Conservation (phyloP, 805 yeast species). For the Ogataea pilisensis region DNA sequence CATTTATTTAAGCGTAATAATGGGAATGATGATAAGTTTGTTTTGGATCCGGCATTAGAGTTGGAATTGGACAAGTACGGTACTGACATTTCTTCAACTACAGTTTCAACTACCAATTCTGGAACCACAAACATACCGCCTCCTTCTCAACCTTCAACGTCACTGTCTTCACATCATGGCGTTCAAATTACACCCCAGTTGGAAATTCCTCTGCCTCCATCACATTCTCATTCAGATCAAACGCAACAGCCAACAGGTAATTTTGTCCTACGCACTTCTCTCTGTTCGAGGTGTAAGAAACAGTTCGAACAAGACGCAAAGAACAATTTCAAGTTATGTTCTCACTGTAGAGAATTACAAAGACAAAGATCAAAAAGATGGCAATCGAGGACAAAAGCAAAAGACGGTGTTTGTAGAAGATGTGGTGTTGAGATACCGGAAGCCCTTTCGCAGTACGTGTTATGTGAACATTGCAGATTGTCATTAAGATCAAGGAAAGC, state of each 20-base stretch:
- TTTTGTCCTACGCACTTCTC: background rate
- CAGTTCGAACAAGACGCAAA: constrained; percentile 45
- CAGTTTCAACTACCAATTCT: background rate
- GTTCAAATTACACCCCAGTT: background rate
- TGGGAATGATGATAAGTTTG: constrained; percentile 16
- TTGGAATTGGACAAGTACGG: constrained; percentile 18
- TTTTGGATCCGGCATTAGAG: constrained; percentile 24
- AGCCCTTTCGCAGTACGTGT: constrained; percentile 48
- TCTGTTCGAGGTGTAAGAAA: constrained; percentile 59
- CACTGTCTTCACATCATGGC: too few species aligned
- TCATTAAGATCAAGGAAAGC: constrained; percentile 53
- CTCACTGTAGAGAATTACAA: constrained; percentile 62
- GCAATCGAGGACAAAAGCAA: constrained; percentile 58
- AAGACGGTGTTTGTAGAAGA: constrained; percentile 59
- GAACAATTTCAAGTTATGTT: constrained; percentile 52
- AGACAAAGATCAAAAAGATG: constrained; percentile 59
- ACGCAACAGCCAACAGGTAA: background rate
- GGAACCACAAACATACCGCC: background rate
- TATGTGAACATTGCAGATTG: constrained; percentile 58
- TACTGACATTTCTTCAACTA: background rate
- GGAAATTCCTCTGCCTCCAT: background rate
- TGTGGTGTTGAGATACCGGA: constrained; percentile 54
- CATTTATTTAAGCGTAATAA: background rate
- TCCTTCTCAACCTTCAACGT: background rate
- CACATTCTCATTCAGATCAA: background rate